Conservation (phyloP, 352 stramenopile genomes). For the Pilasporangium apinafurcum region DNA sequence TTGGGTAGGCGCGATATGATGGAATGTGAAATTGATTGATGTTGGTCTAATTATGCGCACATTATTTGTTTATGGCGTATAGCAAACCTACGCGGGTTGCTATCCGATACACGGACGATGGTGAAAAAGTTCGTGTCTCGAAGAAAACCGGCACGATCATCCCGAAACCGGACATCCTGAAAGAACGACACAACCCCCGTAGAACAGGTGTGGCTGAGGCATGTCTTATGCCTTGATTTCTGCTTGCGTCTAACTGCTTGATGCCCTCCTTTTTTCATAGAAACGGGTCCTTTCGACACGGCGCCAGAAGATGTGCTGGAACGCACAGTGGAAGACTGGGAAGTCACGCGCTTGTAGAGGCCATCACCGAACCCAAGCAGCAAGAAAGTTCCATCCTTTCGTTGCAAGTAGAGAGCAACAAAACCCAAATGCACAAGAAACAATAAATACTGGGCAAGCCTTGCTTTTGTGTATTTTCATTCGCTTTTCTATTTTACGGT, state of each 20-base stretch:
- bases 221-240: neutral
- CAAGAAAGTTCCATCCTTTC: too few species aligned
- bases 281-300: slow-evolving; percentile 79
- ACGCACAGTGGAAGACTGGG: slow-evolving; percentile 71
- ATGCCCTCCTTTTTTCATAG: slow-evolving; percentile 14
- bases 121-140: slow-evolving; percentile 92
- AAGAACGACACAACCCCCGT: slow-evolving; percentile 78
- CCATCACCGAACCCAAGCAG: too few species aligned
- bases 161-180: slow-evolving; percentile 89
- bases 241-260: slow-evolving; percentile 5
- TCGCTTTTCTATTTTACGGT: too few species aligned
- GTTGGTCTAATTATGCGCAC: neutral
- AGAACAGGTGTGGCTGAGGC: slow-evolving; percentile 48
- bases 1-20: slow-evolving; percentile 22
- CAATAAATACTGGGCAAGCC: too few species aligned
- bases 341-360: slow-evolving; percentile 64
- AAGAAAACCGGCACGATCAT: slow-evolving; percentile 96
- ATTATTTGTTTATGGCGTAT: neutral
- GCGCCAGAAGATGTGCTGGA: slow-evolving; percentile 73
- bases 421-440: too few species aligned
- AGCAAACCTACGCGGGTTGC: slow-evolving; percentile 72
- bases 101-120: slow-evolving; percentile 87
- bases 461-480: too few species aligned
- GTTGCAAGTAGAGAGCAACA: too few species aligned
- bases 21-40: neutral